Evolutionary conservation across 257 asterid genomes (phyloP), one percentile per base, ranked within the genome.

Genomic region (Plantago ovata): DNA sequence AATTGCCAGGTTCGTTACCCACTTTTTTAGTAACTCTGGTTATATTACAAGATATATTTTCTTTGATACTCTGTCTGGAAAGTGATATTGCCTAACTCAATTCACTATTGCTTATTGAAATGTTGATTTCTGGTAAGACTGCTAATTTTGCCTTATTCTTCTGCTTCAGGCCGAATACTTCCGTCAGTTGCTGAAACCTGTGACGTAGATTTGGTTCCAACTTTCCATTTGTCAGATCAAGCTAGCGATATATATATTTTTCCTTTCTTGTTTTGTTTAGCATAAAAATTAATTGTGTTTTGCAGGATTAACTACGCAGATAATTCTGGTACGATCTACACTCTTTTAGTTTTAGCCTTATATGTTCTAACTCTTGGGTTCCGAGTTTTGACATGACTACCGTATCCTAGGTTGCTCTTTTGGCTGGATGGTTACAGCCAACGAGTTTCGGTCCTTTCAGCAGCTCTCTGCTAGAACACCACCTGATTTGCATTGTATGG

Each of bases 151-250:
- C 41, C 48, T 0, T 60, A 49, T 58, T 72, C 61, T 48, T 65
- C 50, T 74, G 57, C 48, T 61, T 49, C 87, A 88, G 96, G 96
- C 96, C 64, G 92, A 87, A 61, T 87, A 87, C 71, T 87, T 87
- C 73, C 89, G 96, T 33, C 96, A 87, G 10, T 77, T 88, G 81
- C 87, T 88, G 77, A 88, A 88, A 68, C 96, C 96, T 38, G 96
- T 88, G 21, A 88, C 94, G 93, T 88, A 88, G 95, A 71, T 62
- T 64, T 1, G 57, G 53, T 71, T 63, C 66, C 64, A 47, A 53
- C 43, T 66, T 65, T 68, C 53, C 77, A 56, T 64, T 46, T 19
- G 13, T 65, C 72, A 53, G 42, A 57, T 67, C 80, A 67, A 81
- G 77, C 81, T 72, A 75, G 81, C 77, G 61, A 42, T 53, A 68